Evolutionary conservation across 768 basidiomycete genomes (phyloP), one percentile per base, ranked within the genome.

Genomic region (Amanita pseudoporphyria): DNA sequence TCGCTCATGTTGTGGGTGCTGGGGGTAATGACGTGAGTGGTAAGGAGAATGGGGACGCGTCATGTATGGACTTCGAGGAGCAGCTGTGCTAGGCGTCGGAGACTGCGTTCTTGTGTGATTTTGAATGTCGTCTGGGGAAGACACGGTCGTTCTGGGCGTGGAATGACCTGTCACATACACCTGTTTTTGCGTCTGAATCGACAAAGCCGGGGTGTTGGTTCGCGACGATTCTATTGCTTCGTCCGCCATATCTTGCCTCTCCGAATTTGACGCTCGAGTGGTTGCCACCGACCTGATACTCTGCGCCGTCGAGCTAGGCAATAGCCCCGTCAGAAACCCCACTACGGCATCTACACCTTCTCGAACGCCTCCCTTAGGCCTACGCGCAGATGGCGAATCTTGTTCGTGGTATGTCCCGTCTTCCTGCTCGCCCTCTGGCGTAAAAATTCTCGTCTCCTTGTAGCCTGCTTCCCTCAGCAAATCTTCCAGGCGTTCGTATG

Each of bases 371-470:
- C 65, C 65, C 22, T 62, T 60, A 52, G n/a, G 19, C 16, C 41
- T 31, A 22, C 22, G 40, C 40, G 40, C 21, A 5, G 40, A 33
- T 1, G 54, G 41, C 14, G 56, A 61, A n/a, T 51, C 51, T 19
- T 55, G 58, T 45, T 57, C 60, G 10, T 63, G 60, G 9, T 59
- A 60, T 18, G 59, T 57, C 21, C 62, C 61, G 14, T 66, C 67
- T 14, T 60, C 58, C 33, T 76, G 73, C 52, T 90, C 87, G 3
- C 74, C 69, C 64, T 92, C 88, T 6, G 92, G 91, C 0, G 92
- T 93, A 58, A 88, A 87, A 9, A 96, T 75, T 37, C 91, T 77
- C 3, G 90, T 93, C 60, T 95, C 92, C 63, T 90, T 91, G 71
- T 93, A 94, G 1, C 92, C 92, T 1, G 89, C 89, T 62, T 91